phyloP scores from a whole-genome alignment of 345 rosid genomes.

The Barbarea vulgaris region DNA sequence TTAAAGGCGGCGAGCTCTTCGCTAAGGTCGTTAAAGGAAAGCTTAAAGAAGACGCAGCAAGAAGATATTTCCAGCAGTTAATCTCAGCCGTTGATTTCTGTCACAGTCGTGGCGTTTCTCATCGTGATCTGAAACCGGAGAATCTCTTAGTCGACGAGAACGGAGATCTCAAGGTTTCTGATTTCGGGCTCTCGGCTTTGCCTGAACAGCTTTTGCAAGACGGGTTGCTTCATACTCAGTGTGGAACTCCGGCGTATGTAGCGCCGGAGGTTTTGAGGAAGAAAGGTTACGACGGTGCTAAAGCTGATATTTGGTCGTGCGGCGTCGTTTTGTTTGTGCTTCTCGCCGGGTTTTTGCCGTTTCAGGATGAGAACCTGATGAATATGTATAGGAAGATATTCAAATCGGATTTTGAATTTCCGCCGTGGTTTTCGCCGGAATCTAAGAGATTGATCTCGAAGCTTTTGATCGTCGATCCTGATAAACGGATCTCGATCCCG shows the following conservation, averaged over 20 bases:
- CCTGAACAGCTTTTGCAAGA: constrained; percentile 70
- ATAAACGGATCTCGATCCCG: constrained; percentile 57
- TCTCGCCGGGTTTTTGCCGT: constrained; percentile 67
- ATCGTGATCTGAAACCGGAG: constrained; percentile 85
- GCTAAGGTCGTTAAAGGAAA: constrained; percentile 62
- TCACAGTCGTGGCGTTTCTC: constrained; percentile 79
- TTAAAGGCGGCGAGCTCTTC: constrained; percentile 75
- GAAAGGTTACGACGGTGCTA: constrained; percentile 84
- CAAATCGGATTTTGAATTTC: constrained; percentile 64
- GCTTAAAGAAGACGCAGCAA: constrained; percentile 57
- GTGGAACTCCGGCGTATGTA: constrained; percentile 93
- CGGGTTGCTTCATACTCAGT: constrained; percentile 77
- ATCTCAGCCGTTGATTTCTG: constrained; percentile 76
- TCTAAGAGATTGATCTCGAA: constrained; percentile 57
- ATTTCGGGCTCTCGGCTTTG: constrained; percentile 77
- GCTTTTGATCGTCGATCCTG: constrained; percentile 68
- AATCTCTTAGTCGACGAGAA: constrained; percentile 70
- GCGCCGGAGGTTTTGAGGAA: constrained; percentile 82
- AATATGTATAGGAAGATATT: constrained; percentile 62
- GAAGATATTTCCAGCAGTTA: constrained; percentile 70
- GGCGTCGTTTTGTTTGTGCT: constrained; percentile 76
- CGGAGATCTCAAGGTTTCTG: constrained; percentile 70
- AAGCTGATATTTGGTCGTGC: constrained; percentile 84
- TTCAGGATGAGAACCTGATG: constrained; percentile 70
- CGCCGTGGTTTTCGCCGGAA: constrained; percentile 66